A percentile compares a stretch with the other conserved stretches of the same genome.
Evolutionary conservation across 805 yeast species (phyloP).

Genomic region (Scheffersomyces amazonensis): DNA sequence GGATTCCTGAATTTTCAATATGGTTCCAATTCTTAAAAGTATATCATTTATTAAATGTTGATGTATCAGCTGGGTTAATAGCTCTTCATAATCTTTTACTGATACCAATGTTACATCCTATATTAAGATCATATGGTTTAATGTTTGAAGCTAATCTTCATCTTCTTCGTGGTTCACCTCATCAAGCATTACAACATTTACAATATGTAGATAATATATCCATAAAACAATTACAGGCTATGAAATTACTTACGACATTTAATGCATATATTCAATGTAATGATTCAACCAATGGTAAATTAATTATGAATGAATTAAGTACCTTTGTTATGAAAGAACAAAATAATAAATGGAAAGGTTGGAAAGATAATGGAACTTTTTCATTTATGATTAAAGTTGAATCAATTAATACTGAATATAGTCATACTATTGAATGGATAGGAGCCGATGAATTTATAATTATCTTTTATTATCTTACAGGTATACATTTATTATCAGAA

Average conservation of each 20-base stretch:
- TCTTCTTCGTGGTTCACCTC: slow-evolving; percentile 25
- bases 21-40: slow-evolving; percentile 30
- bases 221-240: slow-evolving; percentile 28
- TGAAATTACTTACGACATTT: slow-evolving; percentile 20
- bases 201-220: not conserved
- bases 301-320: slow-evolving; percentile 18
- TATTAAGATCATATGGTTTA: slow-evolving; percentile 18
- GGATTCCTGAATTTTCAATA: slow-evolving; percentile 14
- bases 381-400: not conserved
- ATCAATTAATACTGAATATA: not conserved
- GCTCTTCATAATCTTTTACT: slow-evolving; percentile 11
- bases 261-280: slow-evolving; percentile 24
- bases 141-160: slow-evolving; percentile 26
- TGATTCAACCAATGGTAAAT: slow-evolving; percentile 20
- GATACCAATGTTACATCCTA: slow-evolving; percentile 9
- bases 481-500: slow-evolving; percentile 34
- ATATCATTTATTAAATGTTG: slow-evolving; percentile 24
- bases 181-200: slow-evolving; percentile 8
- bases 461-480: slow-evolving; percentile 40
- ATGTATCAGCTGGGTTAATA: slow-evolving; percentile 20
- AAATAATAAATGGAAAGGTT: slow-evolving; percentile 15
- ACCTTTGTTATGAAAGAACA: slow-evolving; percentile 18
- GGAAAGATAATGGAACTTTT: slow-evolving; percentile 31
- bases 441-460: slow-evolving; percentile 41
- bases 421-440: slow-evolving; percentile 34